Percentiles rank a stretch among this genome's conserved stretches.
Evolutionary conservation across 768 basidiomycete species (phyloP).

Genomic region (Auricularia sp.): DNA sequence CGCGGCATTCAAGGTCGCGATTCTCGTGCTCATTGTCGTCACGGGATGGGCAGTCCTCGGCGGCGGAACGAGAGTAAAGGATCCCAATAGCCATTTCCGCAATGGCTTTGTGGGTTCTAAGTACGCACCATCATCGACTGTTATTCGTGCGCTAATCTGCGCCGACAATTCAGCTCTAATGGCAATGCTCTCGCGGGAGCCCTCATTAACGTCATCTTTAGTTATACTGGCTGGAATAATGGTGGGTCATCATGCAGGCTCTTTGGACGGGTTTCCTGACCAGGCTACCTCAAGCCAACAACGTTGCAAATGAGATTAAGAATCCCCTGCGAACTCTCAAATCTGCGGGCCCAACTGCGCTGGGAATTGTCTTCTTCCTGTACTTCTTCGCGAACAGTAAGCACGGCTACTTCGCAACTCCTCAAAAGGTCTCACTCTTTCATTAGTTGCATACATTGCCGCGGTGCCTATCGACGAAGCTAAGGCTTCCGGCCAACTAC

Average conservation of each 20-base stretch:
- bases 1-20: not conserved
- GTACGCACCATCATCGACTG: not conserved
- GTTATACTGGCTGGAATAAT: not conserved
- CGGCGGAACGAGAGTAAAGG: not conserved
- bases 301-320: slow-evolving; percentile 15
- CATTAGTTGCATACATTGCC: slow-evolving; percentile 23
- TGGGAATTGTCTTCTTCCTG: slow-evolving; percentile 35
- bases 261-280: slow-evolving; percentile 9
- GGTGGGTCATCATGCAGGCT: not conserved
- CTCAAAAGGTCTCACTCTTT: not conserved
- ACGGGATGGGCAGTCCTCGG: not conserved
- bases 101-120: not conserved
- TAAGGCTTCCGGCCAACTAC: slow-evolving; percentile 32
- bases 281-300: slow-evolving; percentile 11
- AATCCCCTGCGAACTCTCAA: slow-evolving; percentile 33
- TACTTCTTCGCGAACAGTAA: slow-evolving; percentile 36
- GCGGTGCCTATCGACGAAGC: slow-evolving; percentile 37
- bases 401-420: not conserved
- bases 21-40: not conserved
- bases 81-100: not conserved
- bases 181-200: slow-evolving; percentile 4
- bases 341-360: slow-evolving; percentile 30
- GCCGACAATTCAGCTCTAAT: not conserved
- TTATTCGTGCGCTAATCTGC: not conserved
- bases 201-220: slow-evolving; percentile 21